phyloP scores from a whole-genome alignment of 1,284 basidiomycete genomes.

The Irpex rosettiformis region DNA sequence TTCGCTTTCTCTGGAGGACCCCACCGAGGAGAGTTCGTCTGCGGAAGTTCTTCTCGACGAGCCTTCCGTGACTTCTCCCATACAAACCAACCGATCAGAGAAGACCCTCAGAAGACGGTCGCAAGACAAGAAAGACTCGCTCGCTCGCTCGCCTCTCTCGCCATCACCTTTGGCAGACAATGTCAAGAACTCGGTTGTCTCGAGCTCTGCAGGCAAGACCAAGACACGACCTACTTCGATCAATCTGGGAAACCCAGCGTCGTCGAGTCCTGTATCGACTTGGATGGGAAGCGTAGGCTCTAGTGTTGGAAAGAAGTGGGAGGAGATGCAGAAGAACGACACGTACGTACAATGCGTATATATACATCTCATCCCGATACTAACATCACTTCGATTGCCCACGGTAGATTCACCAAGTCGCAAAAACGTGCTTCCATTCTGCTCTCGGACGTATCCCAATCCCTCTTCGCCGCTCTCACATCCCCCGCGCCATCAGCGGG shows the following conservation, averaged over 20 bases:
- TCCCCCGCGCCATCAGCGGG: conserved; percentile 24
- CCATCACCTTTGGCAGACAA: not conserved
- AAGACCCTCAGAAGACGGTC: conserved; percentile 29
- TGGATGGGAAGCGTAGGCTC: conserved; percentile 48
- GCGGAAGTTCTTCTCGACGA: conserved; percentile 4
- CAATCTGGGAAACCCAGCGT: conserved; percentile 26
- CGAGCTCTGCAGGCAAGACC: conserved; percentile 1
- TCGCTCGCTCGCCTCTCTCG: conserved; percentile 3
- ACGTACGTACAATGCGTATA: conserved; percentile 38
- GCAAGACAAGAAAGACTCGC: conserved; percentile 18
- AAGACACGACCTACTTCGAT: conserved; percentile 30
- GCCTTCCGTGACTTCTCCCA: conserved; percentile 26
- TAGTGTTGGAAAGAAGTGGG: conserved; percentile 54
- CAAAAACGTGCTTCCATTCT: conserved; percentile 67
- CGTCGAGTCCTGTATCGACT: conserved; percentile 24
- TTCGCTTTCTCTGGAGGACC: conserved; percentile 37
- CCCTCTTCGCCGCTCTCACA: conserved; percentile 49
- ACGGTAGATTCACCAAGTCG: conserved; percentile 58
- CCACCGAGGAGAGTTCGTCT: conserved; percentile 18
- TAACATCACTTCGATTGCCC: no score
- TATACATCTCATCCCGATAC: conserved; percentile 6
- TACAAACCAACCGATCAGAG: conserved; percentile 22
- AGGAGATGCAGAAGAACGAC: conserved; percentile 50
- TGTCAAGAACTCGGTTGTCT: not conserved
- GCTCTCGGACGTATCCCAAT: conserved; percentile 60